phyloP scores from a whole-genome alignment of 177 flowering plant genomes.

The Vitis hybrid region DNA sequence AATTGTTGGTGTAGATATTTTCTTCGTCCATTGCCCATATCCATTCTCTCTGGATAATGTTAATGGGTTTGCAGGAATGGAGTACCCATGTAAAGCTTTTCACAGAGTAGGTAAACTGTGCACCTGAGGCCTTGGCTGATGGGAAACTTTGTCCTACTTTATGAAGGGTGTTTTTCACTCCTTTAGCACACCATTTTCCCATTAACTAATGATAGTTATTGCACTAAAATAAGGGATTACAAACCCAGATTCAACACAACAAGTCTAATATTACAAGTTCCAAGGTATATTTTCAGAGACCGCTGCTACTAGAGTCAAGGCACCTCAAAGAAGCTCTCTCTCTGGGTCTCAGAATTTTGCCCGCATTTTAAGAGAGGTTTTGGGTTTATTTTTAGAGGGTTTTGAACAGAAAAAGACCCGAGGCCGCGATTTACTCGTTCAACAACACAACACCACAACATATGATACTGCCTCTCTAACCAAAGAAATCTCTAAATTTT shows the following conservation, averaged over 20 bases:
- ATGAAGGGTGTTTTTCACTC: no score
- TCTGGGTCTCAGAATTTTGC: neutral
- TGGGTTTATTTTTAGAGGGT: neutral
- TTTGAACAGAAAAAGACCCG: neutral
- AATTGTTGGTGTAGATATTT: no score
- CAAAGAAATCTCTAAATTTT: conserved; percentile 2
- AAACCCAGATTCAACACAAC: neutral
- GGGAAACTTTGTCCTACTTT: no score
- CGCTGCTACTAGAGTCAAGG: neutral
- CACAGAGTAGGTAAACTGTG: no score
- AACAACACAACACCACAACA: neutral
- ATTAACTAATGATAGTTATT: neutral
- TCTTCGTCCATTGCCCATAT: no score
- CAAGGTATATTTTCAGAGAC: neutral
- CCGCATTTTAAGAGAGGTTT: conserved; percentile 1
- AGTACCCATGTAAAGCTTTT: no score
- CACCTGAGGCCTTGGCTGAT: no score
- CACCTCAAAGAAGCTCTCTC: neutral
- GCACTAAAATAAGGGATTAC: no score
- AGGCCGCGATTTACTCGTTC: neutral
- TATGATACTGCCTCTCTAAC: neutral
- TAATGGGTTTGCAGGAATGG: no score
- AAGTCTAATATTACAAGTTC: neutral
- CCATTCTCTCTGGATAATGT: no score
- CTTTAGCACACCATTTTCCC: neutral